Conservation (phyloP, 2,329 filamentous ascomycete genomes). For the Orbilia brochopaga region DNA sequence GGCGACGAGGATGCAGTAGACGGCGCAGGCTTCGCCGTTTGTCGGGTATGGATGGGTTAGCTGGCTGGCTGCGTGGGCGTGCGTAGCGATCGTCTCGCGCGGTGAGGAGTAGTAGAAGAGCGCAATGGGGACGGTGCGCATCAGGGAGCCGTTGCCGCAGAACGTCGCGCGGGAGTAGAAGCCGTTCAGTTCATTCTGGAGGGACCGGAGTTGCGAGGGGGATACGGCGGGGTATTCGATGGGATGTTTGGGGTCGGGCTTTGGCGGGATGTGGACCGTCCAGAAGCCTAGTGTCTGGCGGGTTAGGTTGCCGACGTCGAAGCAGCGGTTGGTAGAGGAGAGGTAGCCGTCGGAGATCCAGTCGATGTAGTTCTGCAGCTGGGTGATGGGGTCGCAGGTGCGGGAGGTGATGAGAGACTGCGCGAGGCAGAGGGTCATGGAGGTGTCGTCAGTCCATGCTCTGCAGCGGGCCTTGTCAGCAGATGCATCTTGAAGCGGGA, state of each 20-base stretch:
- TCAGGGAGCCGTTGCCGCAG: constrained; percentile 60
- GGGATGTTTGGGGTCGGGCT: background rate
- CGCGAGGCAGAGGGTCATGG: constrained; percentile 60
- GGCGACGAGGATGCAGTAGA: constrained; percentile 57
- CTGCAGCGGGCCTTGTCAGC: constrained; percentile 13
- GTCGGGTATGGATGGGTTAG: constrained; percentile 58
- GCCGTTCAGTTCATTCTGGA: constrained; percentile 19
- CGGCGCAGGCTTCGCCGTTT: constrained; percentile 59
- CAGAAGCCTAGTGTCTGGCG: constrained; percentile 56
- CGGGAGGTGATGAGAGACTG: constrained; percentile 57
- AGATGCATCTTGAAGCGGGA: background rate
- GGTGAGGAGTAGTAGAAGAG: constrained; percentile 55
- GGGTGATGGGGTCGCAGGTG: constrained; percentile 55
- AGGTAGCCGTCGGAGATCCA: constrained; percentile 58
- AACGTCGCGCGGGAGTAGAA: constrained; percentile 7
- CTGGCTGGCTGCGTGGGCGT: constrained; percentile 53
- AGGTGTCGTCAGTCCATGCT: constrained; percentile 60
- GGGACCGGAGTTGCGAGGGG: constrained; percentile 27
- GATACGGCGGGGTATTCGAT: constrained; percentile 45
- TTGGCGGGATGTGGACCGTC: constrained; percentile 46
- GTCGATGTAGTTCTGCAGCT: constrained; percentile 57
- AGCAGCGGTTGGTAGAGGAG: constrained; percentile 57
- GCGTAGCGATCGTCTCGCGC: background rate
- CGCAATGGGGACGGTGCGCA: constrained; percentile 59
- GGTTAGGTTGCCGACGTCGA: constrained; percentile 59